Conservation (phyloP, 495 filamentous ascomycete genomes). For the Talaromyces nanjingensis region DNA sequence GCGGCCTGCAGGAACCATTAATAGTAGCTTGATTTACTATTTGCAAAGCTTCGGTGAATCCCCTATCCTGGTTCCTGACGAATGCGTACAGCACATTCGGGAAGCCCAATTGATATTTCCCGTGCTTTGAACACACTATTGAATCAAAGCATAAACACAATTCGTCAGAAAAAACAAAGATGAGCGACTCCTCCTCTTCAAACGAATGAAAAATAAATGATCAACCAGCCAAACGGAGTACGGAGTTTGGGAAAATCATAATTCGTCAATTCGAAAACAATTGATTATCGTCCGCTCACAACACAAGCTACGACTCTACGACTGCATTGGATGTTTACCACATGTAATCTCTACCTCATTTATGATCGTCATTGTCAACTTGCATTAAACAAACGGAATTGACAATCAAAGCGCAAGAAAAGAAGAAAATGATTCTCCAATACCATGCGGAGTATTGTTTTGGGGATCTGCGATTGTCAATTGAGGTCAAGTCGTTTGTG, state of each 20-base stretch:
- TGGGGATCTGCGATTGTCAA: background rate
- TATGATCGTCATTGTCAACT: background rate
- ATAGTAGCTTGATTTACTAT: background rate
- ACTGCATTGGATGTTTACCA: background rate
- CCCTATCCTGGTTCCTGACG: background rate
- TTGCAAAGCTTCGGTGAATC: background rate
- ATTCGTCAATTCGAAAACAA: background rate
- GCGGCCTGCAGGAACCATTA: background rate
- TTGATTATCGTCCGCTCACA: background rate
- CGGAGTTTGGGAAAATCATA: background rate
- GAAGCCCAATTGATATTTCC: background rate
- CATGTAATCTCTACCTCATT: background rate
- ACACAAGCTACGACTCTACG: background rate
- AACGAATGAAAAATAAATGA: background rate
- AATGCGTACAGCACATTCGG: background rate
- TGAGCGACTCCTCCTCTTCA: background rate
- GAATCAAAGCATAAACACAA: background rate
- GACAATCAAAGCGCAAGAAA: background rate
- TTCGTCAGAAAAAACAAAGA: background rate
- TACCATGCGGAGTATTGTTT: constrained; percentile 4
- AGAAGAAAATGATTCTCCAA: background rate
- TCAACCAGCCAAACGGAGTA: background rate
- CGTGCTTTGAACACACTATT: background rate
- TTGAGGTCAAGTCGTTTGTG: background rate
- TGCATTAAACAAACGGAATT: background rate